A percentile compares a stretch with the other conserved stretches of the same genome.
These are phyloP conservation scores for Uronychia setigera DNA, from an alignment of 73 alveolate genomes.

Conservation along the genomic window DNA sequence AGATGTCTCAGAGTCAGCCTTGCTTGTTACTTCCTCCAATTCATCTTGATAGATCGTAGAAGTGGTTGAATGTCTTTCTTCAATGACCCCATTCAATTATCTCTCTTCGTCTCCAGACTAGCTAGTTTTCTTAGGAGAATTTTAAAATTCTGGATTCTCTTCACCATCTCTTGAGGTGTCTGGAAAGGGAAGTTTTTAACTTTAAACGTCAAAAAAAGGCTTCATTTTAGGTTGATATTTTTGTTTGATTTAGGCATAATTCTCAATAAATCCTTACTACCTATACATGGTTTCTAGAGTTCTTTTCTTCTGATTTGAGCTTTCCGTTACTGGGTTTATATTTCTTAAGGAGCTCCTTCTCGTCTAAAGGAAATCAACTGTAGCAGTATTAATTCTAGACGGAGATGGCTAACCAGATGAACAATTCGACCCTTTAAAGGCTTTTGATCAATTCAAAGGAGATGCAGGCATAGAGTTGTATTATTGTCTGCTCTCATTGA, in stretches of 20 bases:
- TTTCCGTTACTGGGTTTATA: background rate
- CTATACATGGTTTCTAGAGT: background rate
- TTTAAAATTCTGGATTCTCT: no score
- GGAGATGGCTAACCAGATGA: background rate
- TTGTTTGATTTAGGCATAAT: background rate
- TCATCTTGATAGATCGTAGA: background rate
- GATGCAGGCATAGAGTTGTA: background rate
- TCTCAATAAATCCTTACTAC: background rate
- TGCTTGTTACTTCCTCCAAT: background rate
- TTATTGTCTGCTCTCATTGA: no score
- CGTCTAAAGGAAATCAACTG: background rate
- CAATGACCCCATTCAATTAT: no score
- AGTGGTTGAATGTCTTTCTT: no score
- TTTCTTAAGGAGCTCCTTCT: background rate
- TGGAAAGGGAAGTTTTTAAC: background rate
- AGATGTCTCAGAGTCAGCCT: background rate
- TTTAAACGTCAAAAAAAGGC: background rate
- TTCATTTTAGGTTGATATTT: background rate
- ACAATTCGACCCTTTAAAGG: background rate
- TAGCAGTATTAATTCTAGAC: background rate
- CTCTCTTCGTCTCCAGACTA: background rate
- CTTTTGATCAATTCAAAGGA: background rate
- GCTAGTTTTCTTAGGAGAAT: background rate
- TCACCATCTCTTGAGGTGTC: background rate
- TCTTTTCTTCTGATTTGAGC: background rate